Evolutionary conservation across 257 asterid genomes (phyloP).

Genomic region (Perilla frutescens): DNA sequence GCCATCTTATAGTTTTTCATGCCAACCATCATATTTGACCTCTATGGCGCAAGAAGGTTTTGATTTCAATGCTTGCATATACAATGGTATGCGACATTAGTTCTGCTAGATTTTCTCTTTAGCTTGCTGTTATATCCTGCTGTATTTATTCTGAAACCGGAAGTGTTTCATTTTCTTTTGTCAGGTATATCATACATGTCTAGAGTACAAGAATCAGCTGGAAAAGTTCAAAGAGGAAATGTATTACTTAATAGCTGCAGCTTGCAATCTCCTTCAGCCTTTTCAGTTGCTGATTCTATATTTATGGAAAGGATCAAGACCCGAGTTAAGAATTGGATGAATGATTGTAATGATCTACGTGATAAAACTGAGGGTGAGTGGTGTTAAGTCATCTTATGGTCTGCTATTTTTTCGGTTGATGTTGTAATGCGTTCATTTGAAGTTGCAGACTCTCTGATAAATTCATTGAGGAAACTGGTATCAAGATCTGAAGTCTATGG

Average conservation of each 20-base stretch:
- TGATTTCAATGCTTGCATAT: conserved; percentile 92
- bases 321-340: conserved; percentile 77
- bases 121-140: conserved; percentile 24
- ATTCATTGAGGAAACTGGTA: conserved; percentile 67
- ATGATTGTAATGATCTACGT: conserved; percentile 52
- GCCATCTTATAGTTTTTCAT: conserved; percentile 87
- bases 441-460: conserved; percentile 67
- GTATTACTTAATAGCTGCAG: conserved; percentile 36
- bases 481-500: conserved; percentile 71
- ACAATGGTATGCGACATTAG: conserved; percentile 62
- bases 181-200: conserved; percentile 94
- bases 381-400: conserved; percentile 14
- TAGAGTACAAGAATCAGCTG: conserved; percentile 77
- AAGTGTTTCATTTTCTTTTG: conserved; percentile 34
- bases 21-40: conserved; percentile 77
- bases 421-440: conserved; percentile 30
- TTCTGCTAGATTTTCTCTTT: conserved; percentile 1
- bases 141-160: conserved; percentile 23
- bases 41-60: conserved; percentile 86
- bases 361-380: conserved; percentile 66
- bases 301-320: conserved; percentile 71
- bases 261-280: conserved; percentile 46
- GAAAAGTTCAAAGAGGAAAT: conserved; percentile 53
- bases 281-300: conserved; percentile 85
- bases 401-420: conserved; percentile 11